Evolutionary conservation across 345 rosid species (phyloP), one percentile per base, ranked within the genome.

Genomic region (Eucalyptus shirleyi): DNA sequence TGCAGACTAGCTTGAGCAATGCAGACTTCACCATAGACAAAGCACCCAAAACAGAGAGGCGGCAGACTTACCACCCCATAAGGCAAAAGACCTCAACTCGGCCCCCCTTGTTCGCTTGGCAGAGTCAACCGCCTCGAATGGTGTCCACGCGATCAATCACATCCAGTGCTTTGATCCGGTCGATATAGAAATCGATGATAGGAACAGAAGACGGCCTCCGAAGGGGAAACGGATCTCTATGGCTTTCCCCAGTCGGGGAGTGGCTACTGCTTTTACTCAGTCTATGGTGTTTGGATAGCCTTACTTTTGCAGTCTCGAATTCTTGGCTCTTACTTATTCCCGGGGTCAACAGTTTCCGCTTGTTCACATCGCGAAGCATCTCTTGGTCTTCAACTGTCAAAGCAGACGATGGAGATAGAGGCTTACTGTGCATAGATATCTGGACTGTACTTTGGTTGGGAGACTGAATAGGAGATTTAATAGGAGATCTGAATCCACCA

Each of bases 251-350:
- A 86, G 93, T 93, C 1, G 98, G 98, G 34, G 99, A 98, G 91
- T 98, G 97, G 93, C 96, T 98, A 89, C 95, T 98, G 94, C 99
- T 98, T 91, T 96, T 98, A 87, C 97, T 95, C 93, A 95, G 95
- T 93, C 99, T 93, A 60, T 97, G 98, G 89, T 96, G 96, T 93
- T 94, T 95, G 90, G 93, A 87, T 81, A 94, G 89, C 95, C 95
- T 92, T 89, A 91, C 65, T 92, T 93, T 97, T 60, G 94, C 96
- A 37, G 95, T 96, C 87, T 93, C 94, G 53, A 98, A 95, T 92
- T 98, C 99, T 93, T 98, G 99, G 91, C 99, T 98, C 95, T 97
- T 97, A 90, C 99, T 98, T 80, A 97, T 97, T 65, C 99, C 99
- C 6, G 98, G 99, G 5, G 94, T 90, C 87, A 95, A 95, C 89